Evolutionary conservation across 352 stramenopile species (phyloP), one percentile per base, ranked within the genome.

Genomic region (Blastocystis sp.): DNA sequence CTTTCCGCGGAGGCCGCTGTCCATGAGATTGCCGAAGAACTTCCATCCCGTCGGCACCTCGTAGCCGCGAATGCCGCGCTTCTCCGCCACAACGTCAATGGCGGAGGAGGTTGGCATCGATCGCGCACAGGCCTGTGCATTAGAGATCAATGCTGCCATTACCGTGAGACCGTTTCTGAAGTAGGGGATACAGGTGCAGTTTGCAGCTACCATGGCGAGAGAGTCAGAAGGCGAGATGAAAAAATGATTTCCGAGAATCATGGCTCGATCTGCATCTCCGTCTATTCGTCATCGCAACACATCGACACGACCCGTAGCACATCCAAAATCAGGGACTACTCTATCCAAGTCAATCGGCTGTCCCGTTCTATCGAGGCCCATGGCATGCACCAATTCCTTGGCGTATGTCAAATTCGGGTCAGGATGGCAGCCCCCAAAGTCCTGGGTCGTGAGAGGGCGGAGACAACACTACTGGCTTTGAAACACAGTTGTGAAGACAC

Each of bases 11-110:
- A 97, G 93, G 16, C 24, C 61, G 55, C 96, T 98, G 92, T 98
- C 96, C 97, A 99, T 99, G 35, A 99, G 92, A 93, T 99, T 99
- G 51, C 97, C 97, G 91, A 99, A 99, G 92, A 98, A 99, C 93
- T 99, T 99, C 97, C 97, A 99, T 70, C 97, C 97, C 39, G 97
- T 99, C 26, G 97, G 97, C 51, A 98, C 98, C 85, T 98, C 96
- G 91, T 98, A 99, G 76, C 96, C 95, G 21, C 94, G 93, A 88
- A 99, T 97, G 66, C 94, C 94, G 61, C 98, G 92, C 91, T 96
- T 96, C 92, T 96, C 94, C 6, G 96, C 96, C 51, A 99, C 97
- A 26, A 97, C 93, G 93, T 99, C 97, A 35, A 99, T 94, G 37
- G 97, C 97, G 50, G 95, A 96, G 61, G 95, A 98, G 33, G 96